These are phyloP conservation scores for Fomitopsis pinicola DNA, from an alignment of 1,284 basidiomycete genomes.

Conservation along the genomic window DNA sequence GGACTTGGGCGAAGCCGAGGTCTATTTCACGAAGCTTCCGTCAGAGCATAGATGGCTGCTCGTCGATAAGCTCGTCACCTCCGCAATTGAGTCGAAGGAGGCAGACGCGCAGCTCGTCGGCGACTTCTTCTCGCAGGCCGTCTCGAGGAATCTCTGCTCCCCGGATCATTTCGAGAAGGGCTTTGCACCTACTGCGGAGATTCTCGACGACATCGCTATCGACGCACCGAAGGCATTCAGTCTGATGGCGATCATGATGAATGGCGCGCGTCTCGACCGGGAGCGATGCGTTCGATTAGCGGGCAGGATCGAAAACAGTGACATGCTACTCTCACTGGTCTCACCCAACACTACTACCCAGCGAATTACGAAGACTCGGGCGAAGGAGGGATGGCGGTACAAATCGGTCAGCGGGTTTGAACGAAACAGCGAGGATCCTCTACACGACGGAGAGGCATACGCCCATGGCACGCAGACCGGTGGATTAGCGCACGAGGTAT, in stretches of 20 bases:
- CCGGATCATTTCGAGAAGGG: conserved; percentile 55
- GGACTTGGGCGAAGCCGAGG: conserved; percentile 82
- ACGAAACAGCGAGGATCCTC: too few relatives aligned
- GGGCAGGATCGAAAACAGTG: conserved; percentile 39
- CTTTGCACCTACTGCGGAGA: conserved; percentile 61
- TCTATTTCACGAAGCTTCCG: conserved; percentile 75
- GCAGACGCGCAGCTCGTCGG: conserved; percentile 79
- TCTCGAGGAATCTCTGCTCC: conserved; percentile 52
- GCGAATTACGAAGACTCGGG: too few relatives aligned
- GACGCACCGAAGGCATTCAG: conserved; percentile 86
- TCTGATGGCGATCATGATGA: conserved; percentile 71
- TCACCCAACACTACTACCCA: too few relatives aligned
- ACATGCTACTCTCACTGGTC: too few relatives aligned
- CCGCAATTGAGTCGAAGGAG: conserved; percentile 78
- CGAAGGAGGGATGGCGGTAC: too few relatives aligned
- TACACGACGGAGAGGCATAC: too few relatives aligned
- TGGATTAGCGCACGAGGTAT: too few relatives aligned
- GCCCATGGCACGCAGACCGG: too few relatives aligned
- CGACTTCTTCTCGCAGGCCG: conserved; percentile 57
- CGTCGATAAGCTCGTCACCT: conserved; percentile 70
- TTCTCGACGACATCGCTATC: conserved; percentile 82
- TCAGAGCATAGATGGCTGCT: conserved; percentile 58
- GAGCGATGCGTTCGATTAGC: conserved; percentile 49
- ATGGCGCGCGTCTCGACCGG: conserved; percentile 53
- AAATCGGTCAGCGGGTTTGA: too few relatives aligned